phyloP scores from a whole-genome alignment of 2,329 filamentous ascomycete genomes.

The Zopfia rhizophila region DNA sequence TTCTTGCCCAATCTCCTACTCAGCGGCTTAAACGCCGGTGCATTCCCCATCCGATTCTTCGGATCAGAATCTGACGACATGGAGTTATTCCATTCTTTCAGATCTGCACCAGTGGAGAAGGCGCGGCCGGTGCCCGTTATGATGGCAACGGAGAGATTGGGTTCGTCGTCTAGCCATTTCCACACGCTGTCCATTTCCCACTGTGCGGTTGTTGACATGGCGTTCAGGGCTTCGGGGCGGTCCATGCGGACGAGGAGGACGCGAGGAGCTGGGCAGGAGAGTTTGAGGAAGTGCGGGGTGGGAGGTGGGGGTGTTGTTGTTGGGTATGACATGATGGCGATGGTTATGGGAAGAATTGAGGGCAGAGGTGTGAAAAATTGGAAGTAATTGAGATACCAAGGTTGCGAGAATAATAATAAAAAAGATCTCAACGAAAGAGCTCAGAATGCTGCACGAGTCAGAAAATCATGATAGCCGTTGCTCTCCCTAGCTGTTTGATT shows the following conservation, averaged over 20 bases:
- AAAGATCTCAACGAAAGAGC: too few relatives aligned
- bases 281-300: conserved; percentile 31
- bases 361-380: conserved; percentile 5
- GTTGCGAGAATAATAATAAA: too few relatives aligned
- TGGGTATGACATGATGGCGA: conserved; percentile 48
- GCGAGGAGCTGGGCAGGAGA: conserved; percentile 54
- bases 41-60: conserved; percentile 32
- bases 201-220: conserved; percentile 38
- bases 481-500: too few relatives aligned
- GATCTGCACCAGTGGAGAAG: conserved; percentile 63
- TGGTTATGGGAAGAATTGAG: background rate
- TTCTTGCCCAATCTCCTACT: conserved; percentile 37
- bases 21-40: conserved; percentile 36
- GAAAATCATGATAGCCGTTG: too few relatives aligned
- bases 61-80: conserved; percentile 30
- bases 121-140: conserved; percentile 61
- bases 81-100: conserved; percentile 51
- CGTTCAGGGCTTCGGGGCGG: conserved; percentile 56
- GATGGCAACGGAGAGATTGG: conserved; percentile 51
- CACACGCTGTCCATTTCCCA: conserved; percentile 59
- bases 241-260: conserved; percentile 62
- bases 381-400: conserved; percentile 15
- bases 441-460: too few relatives aligned
- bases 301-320: conserved; percentile 35
- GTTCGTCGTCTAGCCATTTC: conserved; percentile 62